Evolutionary conservation across 306 rosid genomes (phyloP), one percentile per base, ranked within the genome.

Genomic region (Corylus americana): DNA sequence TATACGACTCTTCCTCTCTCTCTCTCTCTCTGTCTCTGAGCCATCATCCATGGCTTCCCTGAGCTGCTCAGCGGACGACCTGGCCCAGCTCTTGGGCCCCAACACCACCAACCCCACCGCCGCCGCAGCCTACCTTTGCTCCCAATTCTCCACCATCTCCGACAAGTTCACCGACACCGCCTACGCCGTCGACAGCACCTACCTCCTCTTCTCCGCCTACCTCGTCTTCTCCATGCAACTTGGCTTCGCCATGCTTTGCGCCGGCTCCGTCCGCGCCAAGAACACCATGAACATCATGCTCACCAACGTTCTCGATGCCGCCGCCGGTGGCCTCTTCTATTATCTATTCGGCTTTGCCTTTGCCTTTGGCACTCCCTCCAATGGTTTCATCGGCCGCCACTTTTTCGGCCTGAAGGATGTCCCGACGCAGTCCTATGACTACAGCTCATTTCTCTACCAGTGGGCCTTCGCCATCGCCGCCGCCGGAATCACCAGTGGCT

Each of bases 231-330:
- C 98, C 42, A 94, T 94, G 98, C 98, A 94, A 68, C 93, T 94
- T 10, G 97, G 97, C 45, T 94, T 94, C 78, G 97, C 98, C 75
- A 94, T 94, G 98, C 95, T 92, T 81, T 94, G 98, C 51, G 98
- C 97, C 31, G 97, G 98, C 50, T 94, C 98, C n/a, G 98, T 94
- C 73, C 90, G 98, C 0, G 98, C 98, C 63, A 94, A 94, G 29
- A 94, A 94, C 93, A 94, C 98, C 83, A 94, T 94, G 98, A 94
- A 94, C 89, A 94, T 94, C 89, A 94, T 94, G 98, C 96, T 94
- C 73, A 94, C 97, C 18, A 94, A 94, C 84, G 97, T 91, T 70
- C 97, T 94, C 22, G 97, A 94, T 83, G 97, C 98, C 13, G 97
- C 98, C 1, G 76, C 97, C 29, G 97, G 98, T 0, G 97, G 97